A percentile compares a stretch with the other conserved stretches of the same genome.
phyloP scores from a whole-genome alignment of 2,329 filamentous ascomycete genomes.

The Coniosporium uncinatum region DNA sequence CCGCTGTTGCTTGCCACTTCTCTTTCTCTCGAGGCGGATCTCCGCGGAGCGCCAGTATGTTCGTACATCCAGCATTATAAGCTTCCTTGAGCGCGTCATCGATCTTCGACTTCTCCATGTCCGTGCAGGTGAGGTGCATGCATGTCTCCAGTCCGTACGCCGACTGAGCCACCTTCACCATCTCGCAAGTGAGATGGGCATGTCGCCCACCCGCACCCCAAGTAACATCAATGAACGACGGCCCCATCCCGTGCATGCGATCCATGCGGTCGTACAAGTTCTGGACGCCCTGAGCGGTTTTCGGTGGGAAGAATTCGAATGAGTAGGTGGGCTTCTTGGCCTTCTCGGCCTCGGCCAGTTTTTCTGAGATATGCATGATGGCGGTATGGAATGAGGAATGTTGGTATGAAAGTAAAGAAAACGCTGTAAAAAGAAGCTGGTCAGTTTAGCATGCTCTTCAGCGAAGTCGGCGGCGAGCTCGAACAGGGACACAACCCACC shows the following conservation, averaged over 20 bases:
- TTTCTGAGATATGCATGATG: constrained; percentile 94
- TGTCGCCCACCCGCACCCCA: constrained; percentile 95
- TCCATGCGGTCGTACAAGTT: constrained; percentile 99
- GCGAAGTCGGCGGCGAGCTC: background rate
- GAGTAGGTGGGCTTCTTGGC: constrained; percentile 86
- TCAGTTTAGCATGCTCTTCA: background rate
- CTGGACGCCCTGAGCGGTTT: constrained; percentile 89
- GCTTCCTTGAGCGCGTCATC: constrained; percentile 83
- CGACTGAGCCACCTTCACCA: constrained; percentile 93
- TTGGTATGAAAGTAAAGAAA: background rate
- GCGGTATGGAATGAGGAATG: background rate
- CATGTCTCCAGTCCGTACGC: constrained; percentile 96
- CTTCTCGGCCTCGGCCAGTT: constrained; percentile 77
- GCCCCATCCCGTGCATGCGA: constrained; percentile 92
- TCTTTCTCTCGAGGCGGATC: constrained; percentile 93
- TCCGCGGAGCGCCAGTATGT: constrained; percentile 89
- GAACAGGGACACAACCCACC: background rate
- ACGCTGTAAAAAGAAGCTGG: background rate
- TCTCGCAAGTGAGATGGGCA: constrained; percentile 91
- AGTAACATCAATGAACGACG: constrained; percentile 96
- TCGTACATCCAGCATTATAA: constrained; percentile 94
- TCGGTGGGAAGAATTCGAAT: constrained; percentile 99
- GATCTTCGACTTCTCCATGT: constrained; percentile 92
- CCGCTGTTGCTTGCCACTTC: constrained; percentile 85
- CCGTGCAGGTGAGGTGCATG: constrained; percentile 98